phyloP scores from a whole-genome alignment of 2,329 filamentous ascomycete genomes.

The Didymella keratinophila region DNA sequence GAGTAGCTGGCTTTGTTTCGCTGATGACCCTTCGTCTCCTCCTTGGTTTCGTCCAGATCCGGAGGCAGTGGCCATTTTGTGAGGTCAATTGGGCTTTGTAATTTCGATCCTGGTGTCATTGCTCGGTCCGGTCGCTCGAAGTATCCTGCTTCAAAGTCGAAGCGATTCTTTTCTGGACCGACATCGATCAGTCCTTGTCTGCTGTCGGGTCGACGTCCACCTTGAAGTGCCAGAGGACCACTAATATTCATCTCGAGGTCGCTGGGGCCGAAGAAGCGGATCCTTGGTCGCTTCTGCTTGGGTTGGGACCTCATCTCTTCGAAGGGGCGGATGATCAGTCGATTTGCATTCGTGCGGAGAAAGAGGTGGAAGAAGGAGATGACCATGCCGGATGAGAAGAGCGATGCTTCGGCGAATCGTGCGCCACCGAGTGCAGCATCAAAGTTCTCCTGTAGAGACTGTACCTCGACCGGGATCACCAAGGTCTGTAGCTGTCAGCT shows the following conservation, averaged over 20 bases:
- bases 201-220: constrained; percentile 42
- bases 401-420: constrained; percentile 70
- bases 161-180: constrained; percentile 49
- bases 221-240: constrained; percentile 46
- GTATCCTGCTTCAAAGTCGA: constrained; percentile 46
- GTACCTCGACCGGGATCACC: constrained; percentile 69
- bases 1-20: constrained; percentile 48
- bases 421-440: constrained; percentile 60
- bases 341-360: constrained; percentile 68
- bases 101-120: constrained; percentile 41
- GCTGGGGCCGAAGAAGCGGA: constrained; percentile 57
- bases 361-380: constrained; percentile 72
- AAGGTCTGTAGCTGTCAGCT: constrained; percentile 54
- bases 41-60: constrained; percentile 32
- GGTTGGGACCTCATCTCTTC: constrained; percentile 52
- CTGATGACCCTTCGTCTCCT: constrained; percentile 31
- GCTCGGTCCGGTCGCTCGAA: constrained; percentile 44
- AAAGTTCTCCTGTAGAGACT: constrained; percentile 57
- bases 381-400: constrained; percentile 71
- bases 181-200: constrained; percentile 49
- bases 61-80: constrained; percentile 50
- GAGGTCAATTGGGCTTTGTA: constrained; percentile 41
- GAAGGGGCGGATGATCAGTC: constrained; percentile 62
- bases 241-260: constrained; percentile 54
- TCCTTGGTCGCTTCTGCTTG: constrained; percentile 58